phyloP scores from a whole-genome alignment of 768 basidiomycete genomes.

The Chalciporus piperatus region DNA sequence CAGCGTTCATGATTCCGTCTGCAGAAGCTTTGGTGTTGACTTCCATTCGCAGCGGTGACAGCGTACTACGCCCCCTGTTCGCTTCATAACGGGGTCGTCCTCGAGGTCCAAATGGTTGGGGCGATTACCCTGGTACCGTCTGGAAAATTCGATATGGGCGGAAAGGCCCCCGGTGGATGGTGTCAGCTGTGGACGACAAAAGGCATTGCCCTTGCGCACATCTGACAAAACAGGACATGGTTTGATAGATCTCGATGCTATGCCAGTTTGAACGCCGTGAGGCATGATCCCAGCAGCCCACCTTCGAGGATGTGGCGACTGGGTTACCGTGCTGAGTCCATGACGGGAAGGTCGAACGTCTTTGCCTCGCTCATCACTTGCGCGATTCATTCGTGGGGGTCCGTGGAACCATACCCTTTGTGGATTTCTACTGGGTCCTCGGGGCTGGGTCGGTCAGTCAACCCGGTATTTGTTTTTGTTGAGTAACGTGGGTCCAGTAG shows the following conservation, averaged over 20 bases:
- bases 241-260: conserved; percentile 2
- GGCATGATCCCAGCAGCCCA: conserved; percentile 5
- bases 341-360: conserved; percentile 16
- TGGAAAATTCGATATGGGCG: conserved; percentile 1
- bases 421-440: not conserved
- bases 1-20: not conserved
- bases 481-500: not conserved
- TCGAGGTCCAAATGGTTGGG: not conserved
- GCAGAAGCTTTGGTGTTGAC: not conserved
- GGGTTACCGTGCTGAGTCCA: conserved; percentile 14
- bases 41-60: conserved; percentile 3
- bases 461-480: conserved; percentile 22
- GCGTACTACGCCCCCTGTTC: not conserved
- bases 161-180: not conserved
- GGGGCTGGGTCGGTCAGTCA: not conserved
- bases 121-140: not conserved
- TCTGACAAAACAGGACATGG: not conserved
- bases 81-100: conserved; percentile 8
- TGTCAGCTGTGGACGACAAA: not conserved
- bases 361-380: conserved; percentile 21
- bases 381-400: conserved; percentile 14
- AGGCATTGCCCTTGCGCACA: conserved; percentile 4
- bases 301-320: conserved; percentile 10
- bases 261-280: conserved; percentile 1
- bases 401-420: conserved; percentile 7